Percentiles rank a stretch among this genome's conserved stretches.
These are phyloP conservation scores for Fusarium anthophilum DNA, from an alignment of 2,329 filamentous ascomycete genomes.

Conservation along the genomic window DNA sequence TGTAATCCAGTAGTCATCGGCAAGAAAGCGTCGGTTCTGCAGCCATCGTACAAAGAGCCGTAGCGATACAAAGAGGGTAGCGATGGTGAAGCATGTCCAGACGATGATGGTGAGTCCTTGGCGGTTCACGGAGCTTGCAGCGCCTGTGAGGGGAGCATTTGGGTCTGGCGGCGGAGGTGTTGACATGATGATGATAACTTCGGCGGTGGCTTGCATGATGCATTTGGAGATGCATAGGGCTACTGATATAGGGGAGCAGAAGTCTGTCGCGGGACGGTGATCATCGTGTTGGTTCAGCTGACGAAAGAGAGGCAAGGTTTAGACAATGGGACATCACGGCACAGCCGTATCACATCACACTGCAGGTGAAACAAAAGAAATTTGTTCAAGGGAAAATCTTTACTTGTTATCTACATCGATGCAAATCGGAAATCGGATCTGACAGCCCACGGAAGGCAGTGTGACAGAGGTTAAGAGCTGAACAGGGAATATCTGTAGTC, in stretches of 20 bases:
- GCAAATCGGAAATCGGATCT: not conserved
- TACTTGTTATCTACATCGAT: not conserved
- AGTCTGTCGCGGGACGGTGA: not conserved
- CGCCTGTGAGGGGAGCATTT: slow-evolving; percentile 9
- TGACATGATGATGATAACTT: not conserved
- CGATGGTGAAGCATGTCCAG: slow-evolving; percentile 18
- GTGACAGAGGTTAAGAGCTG: not conserved
- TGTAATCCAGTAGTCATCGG: slow-evolving; percentile 25
- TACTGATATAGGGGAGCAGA: not conserved
- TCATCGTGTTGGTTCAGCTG: not conserved
- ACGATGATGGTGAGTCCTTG: not conserved
- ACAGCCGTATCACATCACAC: not conserved
- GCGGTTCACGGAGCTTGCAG: slow-evolving; percentile 1
- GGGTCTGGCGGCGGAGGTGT: not conserved
- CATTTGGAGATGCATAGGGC: not conserved
- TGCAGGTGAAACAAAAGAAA: not conserved
- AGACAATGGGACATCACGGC: not conserved
- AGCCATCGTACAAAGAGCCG: slow-evolving; percentile 13
- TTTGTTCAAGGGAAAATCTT: not conserved
- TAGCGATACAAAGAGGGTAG: not conserved
- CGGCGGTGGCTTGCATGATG: not conserved
- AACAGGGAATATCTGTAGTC: not conserved
- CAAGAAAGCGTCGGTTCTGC: slow-evolving; percentile 9
- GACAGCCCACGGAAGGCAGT: not conserved
- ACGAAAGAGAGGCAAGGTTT: not conserved